Evolutionary conservation across 139 green algal genomes (phyloP).

Genomic region (Chara braunii): DNA sequence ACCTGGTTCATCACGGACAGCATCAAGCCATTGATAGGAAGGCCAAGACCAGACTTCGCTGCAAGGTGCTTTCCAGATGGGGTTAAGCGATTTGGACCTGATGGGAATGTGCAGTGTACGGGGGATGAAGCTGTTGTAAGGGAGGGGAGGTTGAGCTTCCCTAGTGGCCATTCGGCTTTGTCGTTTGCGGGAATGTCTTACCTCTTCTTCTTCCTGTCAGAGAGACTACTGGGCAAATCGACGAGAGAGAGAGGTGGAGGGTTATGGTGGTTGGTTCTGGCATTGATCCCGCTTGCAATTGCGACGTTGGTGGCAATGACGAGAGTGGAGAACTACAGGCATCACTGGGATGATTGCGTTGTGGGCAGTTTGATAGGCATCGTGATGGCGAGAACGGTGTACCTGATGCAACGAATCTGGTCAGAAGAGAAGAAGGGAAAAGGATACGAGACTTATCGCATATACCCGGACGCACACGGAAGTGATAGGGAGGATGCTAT

Average conservation of each 20-base stretch:
- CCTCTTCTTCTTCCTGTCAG: conserved; percentile 16
- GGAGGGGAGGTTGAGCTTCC: conserved; percentile 15
- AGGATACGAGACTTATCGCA: too few species aligned
- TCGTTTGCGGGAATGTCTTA: conserved; percentile 15
- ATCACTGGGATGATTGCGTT: conserved; percentile 28
- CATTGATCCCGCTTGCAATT: conserved; percentile 9
- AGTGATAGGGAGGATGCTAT: too few species aligned
- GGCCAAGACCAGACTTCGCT: conserved; percentile 11
- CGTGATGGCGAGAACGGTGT: too few species aligned
- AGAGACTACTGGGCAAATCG: not conserved
- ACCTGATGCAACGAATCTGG: too few species aligned
- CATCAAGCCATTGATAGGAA: conserved; percentile 4
- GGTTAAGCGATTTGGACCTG: too few species aligned
- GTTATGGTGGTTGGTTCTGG: conserved; percentile 1
- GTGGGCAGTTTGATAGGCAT: conserved; percentile 16
- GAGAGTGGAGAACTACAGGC: conserved; percentile 22
- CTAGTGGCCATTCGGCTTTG: conserved; percentile 23
- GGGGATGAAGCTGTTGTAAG: not conserved
- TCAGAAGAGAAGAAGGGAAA: too few species aligned
- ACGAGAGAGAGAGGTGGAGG: not conserved
- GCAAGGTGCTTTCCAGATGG: conserved; percentile 21
- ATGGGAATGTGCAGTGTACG: not conserved
- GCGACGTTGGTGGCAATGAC: conserved; percentile 10
- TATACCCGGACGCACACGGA: too few species aligned
- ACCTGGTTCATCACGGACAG: conserved; percentile 15